Conservation (phyloP, 345 rosid genomes). For the Hibiscus trionum region DNA sequence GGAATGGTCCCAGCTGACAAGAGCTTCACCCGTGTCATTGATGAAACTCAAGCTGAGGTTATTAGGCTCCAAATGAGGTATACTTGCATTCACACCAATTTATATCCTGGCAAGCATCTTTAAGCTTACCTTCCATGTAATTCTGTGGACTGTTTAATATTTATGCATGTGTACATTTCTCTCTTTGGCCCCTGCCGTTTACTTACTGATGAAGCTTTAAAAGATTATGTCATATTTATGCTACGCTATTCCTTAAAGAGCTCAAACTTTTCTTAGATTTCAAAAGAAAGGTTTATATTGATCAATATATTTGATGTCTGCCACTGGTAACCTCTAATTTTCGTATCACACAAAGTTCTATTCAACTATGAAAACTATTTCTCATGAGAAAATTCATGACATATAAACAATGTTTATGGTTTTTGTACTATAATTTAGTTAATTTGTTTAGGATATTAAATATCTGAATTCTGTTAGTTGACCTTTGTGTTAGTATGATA, state of each 20-base stretch:
- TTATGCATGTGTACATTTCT: background rate
- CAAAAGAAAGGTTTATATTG: background rate
- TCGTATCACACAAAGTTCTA: background rate
- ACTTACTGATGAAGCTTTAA: background rate
- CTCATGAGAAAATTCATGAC: background rate
- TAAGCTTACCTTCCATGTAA: background rate
- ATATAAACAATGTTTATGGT: background rate
- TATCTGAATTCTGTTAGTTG: background rate
- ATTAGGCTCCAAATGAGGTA: constrained; percentile 92
- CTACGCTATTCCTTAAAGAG: background rate
- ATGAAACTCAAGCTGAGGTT: constrained; percentile 48
- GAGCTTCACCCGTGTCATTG: constrained; percentile 34
- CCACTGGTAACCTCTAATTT: background rate
- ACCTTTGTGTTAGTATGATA: background rate
- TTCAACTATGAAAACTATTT: background rate
- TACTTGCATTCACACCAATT: constrained; percentile 7
- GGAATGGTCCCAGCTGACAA: constrained; percentile 41
- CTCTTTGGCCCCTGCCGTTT: background rate
- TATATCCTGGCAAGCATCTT: constrained; percentile 4
- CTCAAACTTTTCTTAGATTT: background rate
- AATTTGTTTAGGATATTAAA: background rate
- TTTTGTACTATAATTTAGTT: background rate
- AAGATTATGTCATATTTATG: background rate
- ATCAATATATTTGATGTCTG: background rate
- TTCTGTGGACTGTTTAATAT: background rate